A percentile compares a stretch with the other conserved stretches of the same genome.
These are phyloP conservation scores for Gossypium davidsonii DNA, from an alignment of 441 rosid species.

Conservation along the genomic window DNA sequence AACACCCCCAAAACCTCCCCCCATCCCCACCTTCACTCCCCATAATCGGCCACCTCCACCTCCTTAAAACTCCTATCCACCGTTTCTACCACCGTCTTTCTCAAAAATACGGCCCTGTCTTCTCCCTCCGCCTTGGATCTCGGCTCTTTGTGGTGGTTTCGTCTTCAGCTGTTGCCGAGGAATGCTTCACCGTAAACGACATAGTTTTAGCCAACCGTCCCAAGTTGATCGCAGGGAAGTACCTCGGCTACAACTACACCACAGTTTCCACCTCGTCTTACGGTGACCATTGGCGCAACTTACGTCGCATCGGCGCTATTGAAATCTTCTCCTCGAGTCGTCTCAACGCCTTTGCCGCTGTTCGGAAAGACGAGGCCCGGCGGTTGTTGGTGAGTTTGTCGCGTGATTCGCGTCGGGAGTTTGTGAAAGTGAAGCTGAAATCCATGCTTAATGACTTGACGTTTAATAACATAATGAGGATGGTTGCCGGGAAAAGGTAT, in stretches of 20 bases:
- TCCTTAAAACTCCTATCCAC: slow-evolving; percentile 26
- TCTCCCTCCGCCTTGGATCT: slow-evolving; percentile 30
- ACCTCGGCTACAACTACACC: slow-evolving; percentile 33
- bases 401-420: background rate
- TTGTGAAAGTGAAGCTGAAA: slow-evolving; percentile 1
- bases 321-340: slow-evolving; percentile 33
- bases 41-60: slow-evolving; percentile 22
- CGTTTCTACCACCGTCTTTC: slow-evolving; percentile 9
- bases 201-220: slow-evolving; percentile 52
- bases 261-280: slow-evolving; percentile 34
- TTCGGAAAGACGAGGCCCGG: slow-evolving; percentile 24
- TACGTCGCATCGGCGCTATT: slow-evolving; percentile 43
- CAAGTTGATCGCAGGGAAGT: slow-evolving; percentile 28
- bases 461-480: slow-evolving; percentile 10
- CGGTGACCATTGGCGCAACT: slow-evolving; percentile 50
- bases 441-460: slow-evolving; percentile 7
- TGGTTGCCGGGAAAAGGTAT: slow-evolving; percentile 15
- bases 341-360: slow-evolving; percentile 6
- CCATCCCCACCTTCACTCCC: slow-evolving; percentile 25
- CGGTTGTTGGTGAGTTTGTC: slow-evolving; percentile 5
- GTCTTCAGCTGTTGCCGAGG: slow-evolving; percentile 36
- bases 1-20: slow-evolving; percentile 12
- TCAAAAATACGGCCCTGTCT: slow-evolving; percentile 15
- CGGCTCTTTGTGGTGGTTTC: slow-evolving; percentile 34
- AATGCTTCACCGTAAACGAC: slow-evolving; percentile 47